These are phyloP conservation scores for Rhizopogon parksii DNA, from an alignment of 1,284 basidiomycete genomes.

Conservation along the genomic window DNA sequence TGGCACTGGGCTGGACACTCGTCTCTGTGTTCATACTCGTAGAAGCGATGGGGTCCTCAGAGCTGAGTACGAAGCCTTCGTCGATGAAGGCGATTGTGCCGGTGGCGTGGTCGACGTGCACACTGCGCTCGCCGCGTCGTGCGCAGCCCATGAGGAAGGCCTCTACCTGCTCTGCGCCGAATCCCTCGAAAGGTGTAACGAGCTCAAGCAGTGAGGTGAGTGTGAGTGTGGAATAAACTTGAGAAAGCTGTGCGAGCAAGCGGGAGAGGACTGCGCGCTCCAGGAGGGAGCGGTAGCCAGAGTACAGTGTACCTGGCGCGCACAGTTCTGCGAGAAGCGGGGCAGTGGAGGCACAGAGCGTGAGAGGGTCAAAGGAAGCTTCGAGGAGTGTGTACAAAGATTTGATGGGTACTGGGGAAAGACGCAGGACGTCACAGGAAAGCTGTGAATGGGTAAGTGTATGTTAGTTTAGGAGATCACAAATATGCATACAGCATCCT, in stretches of 20 bases:
- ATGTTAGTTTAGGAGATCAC: constrained; percentile 1
- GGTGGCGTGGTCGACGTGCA: constrained; percentile 86
- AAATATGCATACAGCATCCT: constrained; percentile 65
- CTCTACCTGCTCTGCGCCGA: constrained; percentile 75
- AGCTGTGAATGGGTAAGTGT: constrained; percentile 39
- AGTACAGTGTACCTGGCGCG: constrained; percentile 40
- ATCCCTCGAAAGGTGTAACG: constrained; percentile 67
- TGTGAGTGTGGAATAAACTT: constrained; percentile 90
- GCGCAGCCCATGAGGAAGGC: constrained; percentile 92
- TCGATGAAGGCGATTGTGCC: constrained; percentile 86
- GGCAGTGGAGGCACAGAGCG: constrained; percentile 77
- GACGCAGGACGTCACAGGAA: constrained; percentile 79
- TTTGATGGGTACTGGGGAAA: constrained; percentile 72
- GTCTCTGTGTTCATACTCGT: constrained; percentile 14
- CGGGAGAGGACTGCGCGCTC: constrained; percentile 90
- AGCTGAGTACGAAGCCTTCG: constrained; percentile 53
- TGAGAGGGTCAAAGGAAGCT: constrained; percentile 92
- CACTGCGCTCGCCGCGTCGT: constrained; percentile 80
- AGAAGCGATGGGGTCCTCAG: constrained; percentile 30
- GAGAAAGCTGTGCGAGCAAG: constrained; percentile 89
- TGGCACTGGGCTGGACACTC: constrained; percentile 58
- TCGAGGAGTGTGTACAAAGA: constrained; percentile 88
- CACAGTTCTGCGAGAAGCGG: constrained; percentile 71
- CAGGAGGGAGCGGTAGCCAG: constrained; percentile 84
- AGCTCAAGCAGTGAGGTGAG: constrained; percentile 72